Evolutionary conservation across 2,329 filamentous ascomycete genomes (phyloP), one percentile per base, ranked within the genome.

Genomic region (Neocucurbitaria cava): DNA sequence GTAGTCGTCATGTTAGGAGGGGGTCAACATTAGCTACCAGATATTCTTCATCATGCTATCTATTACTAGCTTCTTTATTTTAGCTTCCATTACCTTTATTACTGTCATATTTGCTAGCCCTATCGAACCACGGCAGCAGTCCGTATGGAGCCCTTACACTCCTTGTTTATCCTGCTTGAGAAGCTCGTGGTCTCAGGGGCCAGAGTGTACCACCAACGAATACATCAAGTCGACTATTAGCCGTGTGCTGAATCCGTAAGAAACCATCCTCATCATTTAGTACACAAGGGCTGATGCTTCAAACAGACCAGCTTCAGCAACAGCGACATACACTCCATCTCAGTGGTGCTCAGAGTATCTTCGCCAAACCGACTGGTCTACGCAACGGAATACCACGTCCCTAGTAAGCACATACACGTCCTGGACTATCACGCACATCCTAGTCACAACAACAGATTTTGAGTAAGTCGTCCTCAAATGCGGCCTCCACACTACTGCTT

Each of bases 151-250:
- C 15, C 50, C 52, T 1, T 62, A 42, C 46, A 50, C 23, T 45
- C 48, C 59, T 1, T 63, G 60, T 43, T 28, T 24, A 10, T 33
- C 36, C 10, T 63, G 60, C 43, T 53, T 63, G 28, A 52, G 49
- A 36, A 58, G 54, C 26, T 46, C 30, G 23, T 63, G 60, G 60
- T 54, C 60, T 4, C 54, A 61, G 26, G 60, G 60, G 15, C 46
- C 60, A 30, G 60, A 63, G 46, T 63, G 60, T 50, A 57, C 35
- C 1, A 59, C 54, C 2, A 36, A 63, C 43, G 13, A 30, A 8
- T 28, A 11, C n/a, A 21, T 63, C 13, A 23, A 33, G 20, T 46
- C 52, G 17, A 61, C 50, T 3, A 47, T 61, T 3, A 60, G 60
- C 23, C 48, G 58, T 11, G 39, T 63, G 11, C 23, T 46, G 13